Evolutionary conservation across 2,329 filamentous ascomycete species (phyloP), one percentile per base, ranked within the genome.

Genomic region (Chaetomium sp.): DNA sequence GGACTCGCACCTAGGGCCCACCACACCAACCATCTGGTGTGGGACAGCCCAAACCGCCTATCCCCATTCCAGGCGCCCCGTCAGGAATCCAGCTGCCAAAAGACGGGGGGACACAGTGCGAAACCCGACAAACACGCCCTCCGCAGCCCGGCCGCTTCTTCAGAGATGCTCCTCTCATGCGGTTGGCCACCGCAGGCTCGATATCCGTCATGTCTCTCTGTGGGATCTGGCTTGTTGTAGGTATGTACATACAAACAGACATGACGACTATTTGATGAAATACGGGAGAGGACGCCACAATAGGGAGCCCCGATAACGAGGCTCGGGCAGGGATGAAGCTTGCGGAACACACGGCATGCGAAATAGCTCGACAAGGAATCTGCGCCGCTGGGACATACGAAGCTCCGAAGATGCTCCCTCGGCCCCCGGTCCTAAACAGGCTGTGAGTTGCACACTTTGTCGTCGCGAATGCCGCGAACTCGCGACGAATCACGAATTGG

Each of bases 91-190:
- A 35, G 33, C 10, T 45, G 33, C 56, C 23, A 38, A 49, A 23
- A 21, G n/a, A 13, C 27, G 27, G 35, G 51, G 50, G 29, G 35
- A 33, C 35, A 61, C 59, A 55, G 59, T 61, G 59, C 59, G 59
- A n/a, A 33, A 23, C 35, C 47, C 21, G 29, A 51, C n/a, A n/a
- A 3, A 29, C 27, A 19, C 9, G 27, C 10, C 31, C 27, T 10
- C 9, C 42, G 23, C 57, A 42, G 31, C 49, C 49, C 31, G 16
- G 42, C 57, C 47, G n/a, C 21, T 33, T 27, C 19, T 51, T 53
- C 29, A 16, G 10, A 13, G 57, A 50, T 27, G 12, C 50, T 4
- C 19, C 38, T 58, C n/a, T 25, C 23, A 35, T 16, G 56, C 31
- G 56, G 57, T 51, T 59, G 57, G 57, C 27, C 57, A 50, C 13